Base-by-base conservation (phyloP, 352 stramenopile species). In the Lagenidium sp. region DNA sequence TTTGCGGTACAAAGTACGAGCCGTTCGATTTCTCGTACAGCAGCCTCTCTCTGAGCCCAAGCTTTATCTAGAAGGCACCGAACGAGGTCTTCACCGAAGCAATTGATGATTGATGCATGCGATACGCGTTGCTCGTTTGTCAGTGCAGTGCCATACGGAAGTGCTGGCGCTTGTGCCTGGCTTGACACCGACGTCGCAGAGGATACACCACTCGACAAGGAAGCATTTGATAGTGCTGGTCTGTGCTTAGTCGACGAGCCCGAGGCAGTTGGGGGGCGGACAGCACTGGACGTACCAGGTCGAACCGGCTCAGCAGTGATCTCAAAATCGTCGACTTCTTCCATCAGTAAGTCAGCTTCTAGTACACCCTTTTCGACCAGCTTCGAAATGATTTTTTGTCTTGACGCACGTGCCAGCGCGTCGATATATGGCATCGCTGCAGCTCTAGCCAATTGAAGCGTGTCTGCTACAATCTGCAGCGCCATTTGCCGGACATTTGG, bases 241-340 rank as follows among this genome's bases (percentile, higher is more conserved):
- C 79, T 70, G 43, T 91, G 79, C 36, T 91, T 91, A 0, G 79
- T 91, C 1, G 76, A 83, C 0, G 79, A 91, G 3, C 64, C 76
- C 2, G 76, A 87, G 0, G 79, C 76, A 0, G 76, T 91, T 10
- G 67, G 74, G 8, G 73, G 76, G 13, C 79, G 68, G 44, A 83
- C 52, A 0, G 58, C 53, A 3, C 70, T 80, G 8, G 28, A 32
- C 0, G 78, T 88, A 0, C 70, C 68, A 15, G 74, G 79, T 31
- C 79, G 58, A 38, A 50, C 13, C 0, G 57, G 31, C 13, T 75
- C 60, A 6, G 43, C 57, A 2, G 58, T 32, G 7, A 82, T 57
- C 1, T 89, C 76, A 53, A 88, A 92, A 36, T 92, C 79, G 16
- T 92, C 79, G 0, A 92, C 57, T 48, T 92, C 80, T 26, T 89